Conservation (phyloP, 441 rosid genomes). For the Syzygium syzygioides region DNA sequence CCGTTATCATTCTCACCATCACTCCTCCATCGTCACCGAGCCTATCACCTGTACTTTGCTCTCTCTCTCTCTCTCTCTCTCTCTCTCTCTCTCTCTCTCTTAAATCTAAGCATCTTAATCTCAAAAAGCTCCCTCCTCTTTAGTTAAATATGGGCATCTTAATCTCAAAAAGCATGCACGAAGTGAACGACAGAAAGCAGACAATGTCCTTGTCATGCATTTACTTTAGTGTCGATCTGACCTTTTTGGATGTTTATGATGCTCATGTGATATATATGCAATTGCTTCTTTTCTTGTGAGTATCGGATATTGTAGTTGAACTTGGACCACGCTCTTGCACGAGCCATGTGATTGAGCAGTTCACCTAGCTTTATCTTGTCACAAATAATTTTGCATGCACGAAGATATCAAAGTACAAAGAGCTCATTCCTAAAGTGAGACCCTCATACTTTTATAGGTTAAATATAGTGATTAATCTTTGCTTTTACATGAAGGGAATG, state of each 20-base stretch:
- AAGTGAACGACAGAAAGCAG: background rate
- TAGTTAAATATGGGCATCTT: background rate
- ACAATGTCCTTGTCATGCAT: background rate
- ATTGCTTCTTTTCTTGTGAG: background rate
- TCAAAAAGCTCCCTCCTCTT: too few species aligned
- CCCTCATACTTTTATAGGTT: background rate
- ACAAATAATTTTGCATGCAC: background rate
- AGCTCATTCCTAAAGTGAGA: background rate
- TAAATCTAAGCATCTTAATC: too few species aligned
- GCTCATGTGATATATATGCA: background rate
- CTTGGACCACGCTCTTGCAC: too few species aligned
- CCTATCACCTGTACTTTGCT: conserved; percentile 13
- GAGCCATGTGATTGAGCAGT: background rate
- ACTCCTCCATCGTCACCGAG: conserved; percentile 48
- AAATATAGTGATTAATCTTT: background rate
- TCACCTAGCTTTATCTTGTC: background rate
- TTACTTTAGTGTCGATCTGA: background rate
- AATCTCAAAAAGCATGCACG: background rate
- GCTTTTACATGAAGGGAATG: background rate
- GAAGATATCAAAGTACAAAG: background rate
- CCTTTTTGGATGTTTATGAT: background rate
- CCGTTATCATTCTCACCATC: conserved; percentile 59
- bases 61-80: background rate
- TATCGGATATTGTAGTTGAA: background rate
- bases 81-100: background rate